phyloP scores from a whole-genome alignment of 2,329 filamentous ascomycete genomes.

The Didymellaceae sp. region DNA sequence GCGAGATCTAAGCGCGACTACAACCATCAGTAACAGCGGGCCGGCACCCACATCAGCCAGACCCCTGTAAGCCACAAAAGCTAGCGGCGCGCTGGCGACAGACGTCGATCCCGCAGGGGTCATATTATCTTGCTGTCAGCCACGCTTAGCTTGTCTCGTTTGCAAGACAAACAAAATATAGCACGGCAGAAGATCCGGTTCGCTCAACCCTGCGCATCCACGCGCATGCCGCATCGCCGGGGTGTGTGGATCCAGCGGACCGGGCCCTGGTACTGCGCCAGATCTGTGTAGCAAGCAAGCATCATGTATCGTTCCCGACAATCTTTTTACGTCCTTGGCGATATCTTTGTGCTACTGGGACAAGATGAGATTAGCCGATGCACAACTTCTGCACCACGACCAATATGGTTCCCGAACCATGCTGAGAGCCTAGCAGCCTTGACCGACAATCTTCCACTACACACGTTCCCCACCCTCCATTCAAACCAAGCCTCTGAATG shows the following conservation, averaged over 20 bases:
- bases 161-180: conserved; percentile 23
- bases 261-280: conserved; percentile 36
- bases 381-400: conserved; percentile 35
- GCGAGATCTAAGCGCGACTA: conserved; percentile 12
- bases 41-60: conserved; percentile 24
- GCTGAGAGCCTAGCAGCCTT: conserved; percentile 27
- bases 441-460: conserved; percentile 24
- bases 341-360: conserved; percentile 45
- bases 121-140: conserved; percentile 21
- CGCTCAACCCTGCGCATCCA: conserved; percentile 20
- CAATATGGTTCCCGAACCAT: conserved; percentile 31
- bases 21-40: conserved; percentile 21
- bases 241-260: conserved; percentile 31
- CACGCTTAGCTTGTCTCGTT: conserved; percentile 9
- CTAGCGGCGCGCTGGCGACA: conserved; percentile 33
- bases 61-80: conserved; percentile 35
- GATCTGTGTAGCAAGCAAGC: conserved; percentile 36
- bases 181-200: conserved; percentile 35
- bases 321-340: conserved; percentile 39
- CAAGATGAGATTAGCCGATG: conserved; percentile 28
- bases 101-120: conserved; percentile 29
- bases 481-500: conserved; percentile 28
- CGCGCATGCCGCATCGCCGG: conserved; percentile 23
- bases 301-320: conserved; percentile 35
- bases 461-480: conserved; percentile 26